Evolutionary conservation across 1,284 basidiomycete species (phyloP).

Genomic region (Boletellus deceptivus): DNA sequence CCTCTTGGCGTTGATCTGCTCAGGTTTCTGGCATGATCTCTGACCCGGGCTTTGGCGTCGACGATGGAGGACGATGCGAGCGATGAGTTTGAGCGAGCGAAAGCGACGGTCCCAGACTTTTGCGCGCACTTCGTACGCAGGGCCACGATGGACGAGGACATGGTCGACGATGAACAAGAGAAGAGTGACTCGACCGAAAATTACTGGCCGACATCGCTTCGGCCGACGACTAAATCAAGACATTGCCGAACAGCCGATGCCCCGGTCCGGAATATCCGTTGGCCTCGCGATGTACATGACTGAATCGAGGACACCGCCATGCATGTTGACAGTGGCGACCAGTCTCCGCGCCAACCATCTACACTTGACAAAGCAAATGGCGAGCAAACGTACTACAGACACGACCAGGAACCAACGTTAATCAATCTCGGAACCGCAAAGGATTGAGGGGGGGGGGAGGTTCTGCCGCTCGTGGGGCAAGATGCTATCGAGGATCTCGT

Average conservation of each 20-base stretch:
- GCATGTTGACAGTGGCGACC: too few species aligned
- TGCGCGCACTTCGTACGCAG: constrained; percentile 47
- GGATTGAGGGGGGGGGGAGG: too few species aligned
- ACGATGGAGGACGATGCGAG: constrained; percentile 50
- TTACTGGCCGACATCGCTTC: constrained; percentile 3
- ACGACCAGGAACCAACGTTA: too few species aligned
- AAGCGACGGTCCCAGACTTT: constrained; percentile 41
- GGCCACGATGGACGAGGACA: constrained; percentile 33
- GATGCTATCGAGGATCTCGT: too few species aligned
- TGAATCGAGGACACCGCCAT: too few species aligned
- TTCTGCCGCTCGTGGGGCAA: too few species aligned
- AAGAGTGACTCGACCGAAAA: neutral
- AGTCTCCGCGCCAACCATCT: too few species aligned
- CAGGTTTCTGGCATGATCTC: constrained; percentile 64
- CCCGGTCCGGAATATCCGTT: neutral
- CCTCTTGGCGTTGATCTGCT: constrained; percentile 61
- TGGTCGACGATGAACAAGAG: constrained; percentile 15
- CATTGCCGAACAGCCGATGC: constrained; percentile 25
- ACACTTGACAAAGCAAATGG: too few species aligned
- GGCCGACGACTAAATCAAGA: constrained; percentile 22
- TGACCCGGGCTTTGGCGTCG: constrained; percentile 70
- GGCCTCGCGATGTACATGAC: too few species aligned
- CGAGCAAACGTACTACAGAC: too few species aligned
- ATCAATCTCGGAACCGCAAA: too few species aligned
- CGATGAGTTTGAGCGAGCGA: constrained; percentile 56